These are phyloP conservation scores for Paramecium bursaria DNA, from an alignment of 73 alveolate species.

Conservation along the genomic window DNA sequence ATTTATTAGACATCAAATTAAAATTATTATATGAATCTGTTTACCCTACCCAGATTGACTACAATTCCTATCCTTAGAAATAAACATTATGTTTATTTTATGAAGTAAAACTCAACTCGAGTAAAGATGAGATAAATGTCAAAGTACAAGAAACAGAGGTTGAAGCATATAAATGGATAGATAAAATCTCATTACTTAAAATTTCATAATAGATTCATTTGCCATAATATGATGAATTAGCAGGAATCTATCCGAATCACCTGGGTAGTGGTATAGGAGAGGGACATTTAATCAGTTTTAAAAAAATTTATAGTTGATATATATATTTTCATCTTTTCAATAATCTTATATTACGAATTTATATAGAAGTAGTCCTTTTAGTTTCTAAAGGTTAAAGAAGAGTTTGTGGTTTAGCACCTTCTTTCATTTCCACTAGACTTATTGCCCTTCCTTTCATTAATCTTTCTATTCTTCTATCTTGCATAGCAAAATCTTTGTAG, in stretches of 20 bases:
- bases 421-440: no score
- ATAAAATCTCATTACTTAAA: no score
- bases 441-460: no score
- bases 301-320: no score
- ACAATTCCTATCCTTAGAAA: not conserved
- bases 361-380: no score
- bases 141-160: slow-evolving; percentile 36
- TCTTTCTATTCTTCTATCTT: no score
- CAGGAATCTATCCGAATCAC: slow-evolving; percentile 40
- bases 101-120: not conserved
- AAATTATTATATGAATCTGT: slow-evolving; percentile 46
- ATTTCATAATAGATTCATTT: no score
- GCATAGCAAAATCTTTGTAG: no score
- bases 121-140: not conserved
- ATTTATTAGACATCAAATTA: not conserved
- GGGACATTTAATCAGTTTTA: slow-evolving; percentile 32
- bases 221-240: slow-evolving; percentile 12
- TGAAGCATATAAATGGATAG: slow-evolving; percentile 44
- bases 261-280: slow-evolving; percentile 12
- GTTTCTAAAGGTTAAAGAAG: no score
- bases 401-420: no score
- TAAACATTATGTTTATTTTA: slow-evolving; percentile 38
- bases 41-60: slow-evolving; percentile 2
- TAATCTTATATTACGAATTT: no score
- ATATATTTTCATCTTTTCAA: no score